Base-by-base conservation (phyloP, 2,329 filamentous ascomycete genomes). In the Calonectria henricotiae region DNA sequence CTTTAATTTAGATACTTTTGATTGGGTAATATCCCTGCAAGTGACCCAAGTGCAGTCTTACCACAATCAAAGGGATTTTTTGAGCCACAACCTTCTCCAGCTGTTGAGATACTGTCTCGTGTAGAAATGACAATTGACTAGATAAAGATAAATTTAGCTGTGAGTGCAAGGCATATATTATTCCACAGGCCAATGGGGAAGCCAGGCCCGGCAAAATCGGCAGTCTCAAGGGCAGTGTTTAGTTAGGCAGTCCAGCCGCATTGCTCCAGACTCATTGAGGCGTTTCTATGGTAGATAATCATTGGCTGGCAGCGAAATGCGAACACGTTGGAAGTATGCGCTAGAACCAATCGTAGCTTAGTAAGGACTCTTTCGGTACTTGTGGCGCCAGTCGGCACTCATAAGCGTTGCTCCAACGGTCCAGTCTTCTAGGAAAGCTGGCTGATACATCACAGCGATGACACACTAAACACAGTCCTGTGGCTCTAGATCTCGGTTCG, bases 201-300 rank as follows among this genome's bases (percentile, higher is more conserved):
- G 20, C 12, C 20, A 39, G 32, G 35, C 12, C 51, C 51, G 51
- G 51, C 51, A 58, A 58, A 39, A 17, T 39, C 51, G 51, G 51
- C 51, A 58, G 5, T 11, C 51, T 8, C 32, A 58, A 55, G 20
- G 51, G 20, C 32, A 39, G 20, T 39, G 32, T 25, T 39, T 58
- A 32, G 51, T 58, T 32, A 58, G 51, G 20, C 51, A 39, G n/a
- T 58, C 51, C 51, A 58, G 51, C 51, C 51, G 51, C 51, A 58
- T 58, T 20, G 51, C 51, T 58, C 51, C 32, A 39, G 35, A 58
- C 51, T 39, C 51, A 25, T 27, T 25, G 51, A 58, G 51, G 51
- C 51, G 51, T 58, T 39, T 55, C 23, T 39, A n/a, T 11, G 7
- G 51, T 37, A 25, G 23, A 58, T 32, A n/a, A n/a, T 13, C n/a